Evolutionary conservation across 345 rosid species (phyloP), one percentile per base, ranked within the genome.

Genomic region (Populus pruinosa): DNA sequence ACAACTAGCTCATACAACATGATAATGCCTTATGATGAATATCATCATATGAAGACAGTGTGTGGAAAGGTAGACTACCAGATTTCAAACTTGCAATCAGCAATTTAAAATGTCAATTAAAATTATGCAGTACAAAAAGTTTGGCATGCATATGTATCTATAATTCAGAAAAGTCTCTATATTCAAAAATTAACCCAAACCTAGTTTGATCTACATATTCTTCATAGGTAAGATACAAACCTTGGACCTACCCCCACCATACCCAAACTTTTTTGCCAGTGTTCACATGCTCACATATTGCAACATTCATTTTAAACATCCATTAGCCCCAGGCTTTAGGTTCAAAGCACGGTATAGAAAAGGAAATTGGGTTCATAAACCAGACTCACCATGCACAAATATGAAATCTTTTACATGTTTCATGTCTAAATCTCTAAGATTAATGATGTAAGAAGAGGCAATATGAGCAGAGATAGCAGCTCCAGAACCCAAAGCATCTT

Each of bases 371-470:
- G 71, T 63, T 25, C 62, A 72, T 21, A 49, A 27, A 59, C 61
- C 67, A 71, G 76, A 78, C 93, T 76, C 82, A 96, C 99, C 99
- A 76, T 93, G 92, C 36, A 93, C 86, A 86, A 96, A 96, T 83
- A 96, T 86, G 78, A 96, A 93, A 84, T 96, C 98, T 87, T 93
- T 96, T 64, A 93, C 85, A 73, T 96, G 98, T 89, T 90, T 93
- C 92, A 93, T 86, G 77, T 86, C 94, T 85, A 93, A 83, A 81
- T 93, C 99, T 74, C 94, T 90, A 78, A 96, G 87, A 81, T 86
- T 91, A 81, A 96, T 87, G n/a, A 90, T 86, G 81, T 90, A 92
- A 55, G 98, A 96, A 76, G 97, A 93, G 78, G 92, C 94, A 69
- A 96, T 83, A 66, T 87, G 88, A 65, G 94, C 86, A 81, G 93